Evolutionary conservation across 495 filamentous ascomycete genomes (phyloP), one percentile per base, ranked within the genome.

Genomic region (Rhypophila decipiens): DNA sequence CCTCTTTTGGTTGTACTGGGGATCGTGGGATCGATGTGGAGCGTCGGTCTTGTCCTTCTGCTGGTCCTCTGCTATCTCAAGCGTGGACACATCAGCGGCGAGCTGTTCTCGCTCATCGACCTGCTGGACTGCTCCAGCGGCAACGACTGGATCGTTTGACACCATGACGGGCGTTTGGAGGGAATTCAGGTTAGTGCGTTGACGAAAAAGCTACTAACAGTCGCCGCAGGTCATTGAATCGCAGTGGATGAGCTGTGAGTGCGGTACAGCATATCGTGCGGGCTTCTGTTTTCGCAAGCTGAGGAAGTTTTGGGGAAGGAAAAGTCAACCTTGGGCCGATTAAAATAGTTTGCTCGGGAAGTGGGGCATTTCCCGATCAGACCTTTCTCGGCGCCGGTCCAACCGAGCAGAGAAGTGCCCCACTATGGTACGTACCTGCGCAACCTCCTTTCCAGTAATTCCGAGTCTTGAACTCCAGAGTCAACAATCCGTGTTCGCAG

Each of bases 1-100:
- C 46, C 87, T 77, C 72, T 97, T 98, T 64, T 83, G 72, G 60
- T 80, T 84, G 56, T 76, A 66, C 42, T 74, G 63, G 19, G 73
- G 75, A 65, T 80, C 71, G 58, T 80, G 76, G 37, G 69, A 77
- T 21, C 69, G 72, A 41, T 79, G 74, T 0, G 77, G 64, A 40
- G 68, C 27, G 34, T 43, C 23, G n/a, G 34, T 12, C 34, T 49
- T 38, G 31, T 56, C 22, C 39, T 47, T 37, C 39, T 50, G 34
- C 10, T 38, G 34, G 17, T 50, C 53, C 35, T 49, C 35, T 35
- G 44, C 45, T 53, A 64, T 59, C 35, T 60, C 55, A 37, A 65
- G 59, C 47, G 50, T 42, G n/a, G 59, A 52, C 15, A 67, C 41
- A 19, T 49, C 53, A 21, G 61, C 51, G 42, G 57, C 55, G 38